Evolutionary conservation across 805 yeast species (phyloP).

Genomic region (Cyberlindnera maclurae): DNA sequence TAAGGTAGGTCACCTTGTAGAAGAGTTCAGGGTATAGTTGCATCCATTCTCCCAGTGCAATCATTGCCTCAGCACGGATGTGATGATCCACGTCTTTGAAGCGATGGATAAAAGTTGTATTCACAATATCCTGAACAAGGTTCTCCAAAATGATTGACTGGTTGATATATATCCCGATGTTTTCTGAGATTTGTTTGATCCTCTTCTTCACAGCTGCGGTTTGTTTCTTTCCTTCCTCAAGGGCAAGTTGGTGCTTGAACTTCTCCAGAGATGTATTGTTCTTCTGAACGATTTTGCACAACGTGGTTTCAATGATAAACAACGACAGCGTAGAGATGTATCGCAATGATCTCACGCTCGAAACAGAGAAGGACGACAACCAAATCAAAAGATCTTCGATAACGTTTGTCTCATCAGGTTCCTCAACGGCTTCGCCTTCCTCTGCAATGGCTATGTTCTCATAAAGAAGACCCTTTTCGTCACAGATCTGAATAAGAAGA

Average conservation of each 20-base stretch:
- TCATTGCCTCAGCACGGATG: conserved; percentile 66
- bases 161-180: conserved; percentile 33
- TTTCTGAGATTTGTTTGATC: conserved; percentile 38
- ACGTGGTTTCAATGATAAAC: conserved; percentile 49
- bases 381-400: conserved; percentile 60
- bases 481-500: conserved; percentile 42
- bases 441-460: conserved; percentile 25
- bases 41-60: conserved; percentile 64
- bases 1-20: conserved; percentile 59
- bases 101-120: conserved; percentile 63
- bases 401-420: conserved; percentile 31
- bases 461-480: conserved; percentile 57
- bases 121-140: conserved; percentile 57
- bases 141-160: conserved; percentile 49
- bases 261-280: conserved; percentile 31
- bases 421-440: conserved; percentile 27
- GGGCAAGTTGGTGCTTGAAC: conserved; percentile 29
- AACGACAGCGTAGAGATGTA: conserved; percentile 55
- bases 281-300: conserved; percentile 42
- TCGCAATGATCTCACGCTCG: conserved; percentile 65
- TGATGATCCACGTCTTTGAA: conserved; percentile 71
- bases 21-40: conserved; percentile 62
- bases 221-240: conserved; percentile 28
- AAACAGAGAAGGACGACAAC: conserved; percentile 67
- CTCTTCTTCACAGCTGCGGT: conserved; percentile 34